phyloP scores from a whole-genome alignment of 2,329 filamentous ascomycete genomes.

The Sporothrix humicola region DNA sequence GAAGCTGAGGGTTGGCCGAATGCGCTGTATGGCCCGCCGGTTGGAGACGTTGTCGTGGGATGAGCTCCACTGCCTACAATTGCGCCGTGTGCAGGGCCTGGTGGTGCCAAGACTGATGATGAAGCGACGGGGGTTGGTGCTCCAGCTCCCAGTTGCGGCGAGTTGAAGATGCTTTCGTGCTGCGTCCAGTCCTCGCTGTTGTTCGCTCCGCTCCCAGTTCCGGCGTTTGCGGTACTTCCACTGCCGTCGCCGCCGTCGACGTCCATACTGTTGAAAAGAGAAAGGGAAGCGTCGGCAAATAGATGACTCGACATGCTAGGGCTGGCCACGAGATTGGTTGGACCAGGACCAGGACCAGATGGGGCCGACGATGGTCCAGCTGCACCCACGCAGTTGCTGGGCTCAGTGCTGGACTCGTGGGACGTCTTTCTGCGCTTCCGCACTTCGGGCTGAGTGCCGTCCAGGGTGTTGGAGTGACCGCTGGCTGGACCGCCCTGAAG shows the following conservation, averaged over 20 bases:
- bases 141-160: not conserved
- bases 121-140: too few relatives aligned
- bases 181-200: conserved; percentile 32
- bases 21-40: too few relatives aligned
- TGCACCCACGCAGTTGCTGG: too few relatives aligned
- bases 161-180: conserved; percentile 10
- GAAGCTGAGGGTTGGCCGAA: too few relatives aligned
- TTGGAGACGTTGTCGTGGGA: too few relatives aligned
- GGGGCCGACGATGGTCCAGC: too few relatives aligned
- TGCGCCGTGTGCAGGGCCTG: not conserved
- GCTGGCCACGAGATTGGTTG: not conserved
- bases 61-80: too few relatives aligned
- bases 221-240: not conserved
- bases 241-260: conserved; percentile 25
- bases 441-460: not conserved
- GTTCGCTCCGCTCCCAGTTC: too few relatives aligned
- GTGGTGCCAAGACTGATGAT: not conserved
- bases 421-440: conserved; percentile 26
- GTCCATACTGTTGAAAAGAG: conserved; percentile 31
- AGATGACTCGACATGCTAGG: conserved; percentile 14
- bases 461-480: not conserved
- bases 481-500: not conserved
- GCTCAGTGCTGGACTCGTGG: not conserved
- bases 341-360: not conserved
- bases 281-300: not conserved